Conservation (phyloP, 331 rosid genomes). For the Malus hybrid region DNA sequence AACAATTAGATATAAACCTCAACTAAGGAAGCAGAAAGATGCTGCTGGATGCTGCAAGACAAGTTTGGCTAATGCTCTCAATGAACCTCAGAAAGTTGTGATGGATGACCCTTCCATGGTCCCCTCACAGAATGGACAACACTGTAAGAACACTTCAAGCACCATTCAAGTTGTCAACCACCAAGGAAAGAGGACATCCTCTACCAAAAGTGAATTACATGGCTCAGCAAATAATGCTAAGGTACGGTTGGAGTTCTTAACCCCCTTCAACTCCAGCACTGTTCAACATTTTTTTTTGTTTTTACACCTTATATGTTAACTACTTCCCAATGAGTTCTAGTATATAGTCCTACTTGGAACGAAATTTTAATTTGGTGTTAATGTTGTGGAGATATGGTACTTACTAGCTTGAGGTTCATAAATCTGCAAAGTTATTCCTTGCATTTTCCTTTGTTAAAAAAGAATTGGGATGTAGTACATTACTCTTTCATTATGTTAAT, state of each 20-base stretch:
- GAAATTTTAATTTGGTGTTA: neutral
- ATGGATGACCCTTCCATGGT: conserved; percentile 17
- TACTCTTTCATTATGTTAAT: too few relatives aligned
- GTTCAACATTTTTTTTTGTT: neutral
- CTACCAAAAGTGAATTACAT: conserved; percentile 19
- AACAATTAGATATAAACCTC: conserved; percentile 9
- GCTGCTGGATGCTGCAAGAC: conserved; percentile 12
- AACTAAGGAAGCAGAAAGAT: conserved; percentile 22
- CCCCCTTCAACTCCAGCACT: conserved; percentile 12
- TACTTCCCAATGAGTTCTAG: neutral
- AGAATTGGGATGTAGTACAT: neutral
- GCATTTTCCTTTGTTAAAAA: neutral
- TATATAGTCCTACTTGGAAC: neutral
- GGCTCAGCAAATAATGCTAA: conserved; percentile 32
- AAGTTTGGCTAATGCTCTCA: conserved; percentile 8
- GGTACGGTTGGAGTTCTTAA: conserved; percentile 17
- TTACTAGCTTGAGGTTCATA: neutral
- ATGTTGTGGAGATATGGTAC: neutral
- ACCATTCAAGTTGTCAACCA: conserved; percentile 21
- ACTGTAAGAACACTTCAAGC: conserved; percentile 9
- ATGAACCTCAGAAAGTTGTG: conserved; percentile 17
- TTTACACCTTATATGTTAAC: neutral
- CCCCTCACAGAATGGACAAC: conserved; percentile 21
- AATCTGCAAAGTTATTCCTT: neutral
- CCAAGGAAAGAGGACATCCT: conserved; percentile 16